Evolutionary conservation across 257 asterid genomes (phyloP).

Genomic region (Scutellaria galericulata): DNA sequence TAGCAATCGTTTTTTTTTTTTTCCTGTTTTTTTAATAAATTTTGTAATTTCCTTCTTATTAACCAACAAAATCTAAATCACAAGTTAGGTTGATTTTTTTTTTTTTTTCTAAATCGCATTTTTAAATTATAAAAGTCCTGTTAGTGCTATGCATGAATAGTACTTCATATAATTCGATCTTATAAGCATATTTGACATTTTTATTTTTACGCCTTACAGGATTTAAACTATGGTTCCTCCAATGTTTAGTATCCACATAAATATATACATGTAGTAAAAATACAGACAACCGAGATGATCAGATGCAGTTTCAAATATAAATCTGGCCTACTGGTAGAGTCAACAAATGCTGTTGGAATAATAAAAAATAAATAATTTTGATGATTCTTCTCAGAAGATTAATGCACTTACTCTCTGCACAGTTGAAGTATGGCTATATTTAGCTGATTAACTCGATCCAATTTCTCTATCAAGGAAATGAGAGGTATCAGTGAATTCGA

Average conservation of each 20-base stretch:
- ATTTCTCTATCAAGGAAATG: conserved; percentile 62
- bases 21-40: not conserved
- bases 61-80: not conserved
- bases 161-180: conserved; percentile 10
- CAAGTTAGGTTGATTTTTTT: too few relatives aligned
- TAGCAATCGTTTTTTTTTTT: not conserved
- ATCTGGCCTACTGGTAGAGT: not conserved
- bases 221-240: not conserved
- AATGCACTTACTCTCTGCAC: conserved; percentile 78
- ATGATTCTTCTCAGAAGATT: conserved; percentile 15
- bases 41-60: not conserved
- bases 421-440: conserved; percentile 73
- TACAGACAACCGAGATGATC: conserved; percentile 16
- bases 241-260: not conserved
- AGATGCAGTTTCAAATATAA: conserved; percentile 16
- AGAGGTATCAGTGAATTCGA: conserved; percentile 28
- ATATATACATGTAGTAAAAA: conserved; percentile 9
- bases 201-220: not conserved
- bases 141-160: not conserved
- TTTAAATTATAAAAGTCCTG: not conserved
- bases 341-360: conserved; percentile 9
- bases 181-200: conserved; percentile 1
- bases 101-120: not conserved
- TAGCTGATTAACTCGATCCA: conserved; percentile 73
- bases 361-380: conserved; percentile 16